Base-by-base conservation (phyloP, 202 grass and related monocot genomes). In the Hordeum pubiflorum region DNA sequence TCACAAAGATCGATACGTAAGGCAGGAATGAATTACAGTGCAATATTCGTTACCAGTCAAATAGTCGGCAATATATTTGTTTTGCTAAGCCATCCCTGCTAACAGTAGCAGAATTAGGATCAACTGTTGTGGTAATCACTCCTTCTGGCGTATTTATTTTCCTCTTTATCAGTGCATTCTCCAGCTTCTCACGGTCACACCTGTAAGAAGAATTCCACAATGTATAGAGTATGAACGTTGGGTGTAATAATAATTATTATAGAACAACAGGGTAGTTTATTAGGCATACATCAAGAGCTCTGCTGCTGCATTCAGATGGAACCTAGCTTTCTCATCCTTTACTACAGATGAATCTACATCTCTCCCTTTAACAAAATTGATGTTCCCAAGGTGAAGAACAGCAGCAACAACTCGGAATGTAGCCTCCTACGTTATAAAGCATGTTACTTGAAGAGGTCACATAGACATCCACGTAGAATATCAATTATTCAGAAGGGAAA, bases 371-470 rank as follows among this genome's bases (percentile, higher is more conserved):
- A 85, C 86, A 92, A 97, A 97, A 77, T 88, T 89, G 76, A 97
- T 87, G 84, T 97, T 97, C 74, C 94, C 94, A 55, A 97, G 87
- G 87, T 97, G 94, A 72, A 97, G 94, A 77, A 97, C 86, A 84
- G 90, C 83, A 82, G 91, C 94, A 85, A 97, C 91, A 84, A 92
- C 90, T 68, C 86, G 77, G 55, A 97, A 97, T 89, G 84, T 97
- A 67, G 72, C 89, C 65, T 97, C 94, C 94, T 97, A 79, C 32
- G 76, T 64, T 22, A 81, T 61, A 32, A 82, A 41, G 50, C 23
- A 5, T 76, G 63, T 84, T 69, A 63, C 7, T 33, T 41, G 15
- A 34, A 84, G 50, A 80, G 66, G 22, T 52, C 57, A 41, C 23
- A 26, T 50, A 18, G 36, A 23, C 22, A 74, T 79, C 29, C 60